Evolutionary conservation across 2,329 filamentous ascomycete species (phyloP), one percentile per base, ranked within the genome.

Genomic region (Penicillium sp.): DNA sequence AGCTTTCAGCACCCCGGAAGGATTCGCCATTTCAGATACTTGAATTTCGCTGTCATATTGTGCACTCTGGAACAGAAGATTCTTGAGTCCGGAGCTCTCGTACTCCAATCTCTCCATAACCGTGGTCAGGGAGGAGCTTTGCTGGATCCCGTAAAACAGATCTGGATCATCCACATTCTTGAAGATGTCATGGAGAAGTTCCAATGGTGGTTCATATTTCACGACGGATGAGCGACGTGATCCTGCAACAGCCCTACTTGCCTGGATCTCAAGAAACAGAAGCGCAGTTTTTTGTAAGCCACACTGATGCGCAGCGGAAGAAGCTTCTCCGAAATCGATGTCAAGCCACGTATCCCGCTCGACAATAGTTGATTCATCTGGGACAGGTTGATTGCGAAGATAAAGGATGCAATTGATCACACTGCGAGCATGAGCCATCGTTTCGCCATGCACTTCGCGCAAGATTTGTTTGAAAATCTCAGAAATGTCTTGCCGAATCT

Each of bases 111-210:
- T 87, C 50, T 89, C 85, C 57, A 98, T 80, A 1, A 98, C 89
- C 11, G 89, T 91, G 16, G 84, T 81, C 16, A 99, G 77, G 56
- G 87, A 92, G 7, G 91, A 84, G 42, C 85, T 85, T 72, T 96
- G 90, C 43, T 90, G 85, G 8, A 97, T 82, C 4, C 95, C 96
- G 70, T 99, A 99, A 72, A 96, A 99, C 0, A 92, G 89, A 72
- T 99, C 95, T 1, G 93, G 93, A 68, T 99, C 96, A 69, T 97
- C 93, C 47, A 99, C 90, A 59, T 91, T 93, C 69, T 91, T 89
- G 71, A 95, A 99, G 3, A 99, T 93, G 1, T 84, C 80, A 45
- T 96, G 81, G 13, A 98, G 79, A 1, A 96, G 81, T 29, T 90
- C 85, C 3, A 84, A 82, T 7, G 90, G 84, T 26, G 87, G 77